Evolutionary conservation across 2,329 filamentous ascomycete species (phyloP), one percentile per base, ranked within the genome.

Genomic region (Knufia fluminis): DNA sequence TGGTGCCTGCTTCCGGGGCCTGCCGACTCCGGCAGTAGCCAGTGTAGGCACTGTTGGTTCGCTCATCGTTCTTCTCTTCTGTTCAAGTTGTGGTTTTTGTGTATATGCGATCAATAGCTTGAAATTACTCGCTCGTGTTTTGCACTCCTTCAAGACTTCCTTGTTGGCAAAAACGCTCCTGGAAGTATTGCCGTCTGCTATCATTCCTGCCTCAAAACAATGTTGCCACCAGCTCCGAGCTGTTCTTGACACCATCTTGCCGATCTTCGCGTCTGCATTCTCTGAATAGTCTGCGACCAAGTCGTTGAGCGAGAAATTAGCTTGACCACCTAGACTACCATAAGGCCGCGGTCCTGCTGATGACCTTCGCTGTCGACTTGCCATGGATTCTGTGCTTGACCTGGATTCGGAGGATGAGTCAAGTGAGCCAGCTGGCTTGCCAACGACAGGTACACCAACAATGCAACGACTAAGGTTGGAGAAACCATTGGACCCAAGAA

Each of bases 221-320:
- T 85, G 80, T 8, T 81, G 86, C 67, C 95, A 97, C 92, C 92
- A 98, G 88, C 91, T 97, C 38, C 92, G 78, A 1, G 89, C 91
- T 9, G 97, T 91, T 54, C 82, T 84, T 14, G 89, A 85, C 19
- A 97, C 89, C 75, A 94, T 94, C 62, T 87, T 90, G 12, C 88
- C 87, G 62, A 97, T 95, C 57, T 81, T 83, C 61, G 89, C 86
- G 57, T 95, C 88, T 19, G 85, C 83, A 12, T 77, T 72, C 0
- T 79, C 74, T n/a, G 79, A 77, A 31, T 82, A 75, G 56, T 87
- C 82, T 24, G 76, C 80, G 67, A 88, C 83, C 68, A 88, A 80
- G 60, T 89, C 85, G 1, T 81, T 80, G 1, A 89, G 70, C 3
- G 69, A 70, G 12, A 70, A 54, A 58, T 62, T 16, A 59, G 53